Evolutionary conservation across 1,139 yeast species (phyloP), one percentile per base, ranked within the genome.

Genomic region (Hansenula sp.): DNA sequence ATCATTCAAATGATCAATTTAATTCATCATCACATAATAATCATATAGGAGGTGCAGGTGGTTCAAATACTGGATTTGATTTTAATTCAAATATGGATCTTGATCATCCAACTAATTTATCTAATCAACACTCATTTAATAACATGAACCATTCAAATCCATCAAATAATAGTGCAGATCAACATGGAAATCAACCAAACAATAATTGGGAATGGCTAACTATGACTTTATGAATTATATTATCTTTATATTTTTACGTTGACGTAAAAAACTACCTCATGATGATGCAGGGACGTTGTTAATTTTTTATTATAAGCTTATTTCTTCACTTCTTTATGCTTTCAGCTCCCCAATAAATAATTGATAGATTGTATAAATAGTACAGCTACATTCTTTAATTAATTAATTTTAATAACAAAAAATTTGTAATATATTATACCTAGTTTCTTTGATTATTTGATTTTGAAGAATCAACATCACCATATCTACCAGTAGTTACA

Each of bases 151-250:
- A 21, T 24, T 24, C 26, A 11, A 24, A 24, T 24, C 30, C 7
- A 16, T 16, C 18, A 16, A 16, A 7, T n/a, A n/a, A n/a, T n/a
- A n/a, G n/a, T n/a, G n/a, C n/a, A n/a, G n/a, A n/a, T n/a, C n/a
- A n/a, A n/a, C n/a, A n/a, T 13, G 24, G 24, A 2, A 33, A 33
- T 11, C 16, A 17, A 3, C 5, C 21, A 7, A 52, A 48, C 24
- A 52, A 49, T 17, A 53, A 53, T 34, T 54, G 58, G 58, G 58
- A 54, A 35, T 54, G 58, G 58, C 34, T 54, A 13, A 53, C 56
- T 1, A 46, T 54, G 50, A 48, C 57, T 7, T 36, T 54, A 14
- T 54, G 36, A 47, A 29, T 30, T 34, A 7, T 35, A 30, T 37
- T 3, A n/a, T 13, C 7, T 26, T 18, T 30, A 7, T 6, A 16